Evolutionary conservation across 768 basidiomycete species (phyloP).

Genomic region (Chlorophyllum brunneum): DNA sequence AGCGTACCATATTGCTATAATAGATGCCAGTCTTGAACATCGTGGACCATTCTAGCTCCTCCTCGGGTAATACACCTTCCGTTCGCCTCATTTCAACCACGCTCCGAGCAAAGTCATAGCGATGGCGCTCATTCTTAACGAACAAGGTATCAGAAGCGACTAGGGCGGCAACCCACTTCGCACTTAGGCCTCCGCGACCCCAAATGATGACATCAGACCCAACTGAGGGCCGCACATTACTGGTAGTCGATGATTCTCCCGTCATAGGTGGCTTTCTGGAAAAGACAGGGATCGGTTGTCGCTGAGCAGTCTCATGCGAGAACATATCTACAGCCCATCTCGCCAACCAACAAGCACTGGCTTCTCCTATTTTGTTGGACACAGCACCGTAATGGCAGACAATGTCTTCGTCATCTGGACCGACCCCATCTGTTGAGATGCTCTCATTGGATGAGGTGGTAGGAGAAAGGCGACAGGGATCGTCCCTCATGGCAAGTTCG

Average conservation of each 20-base stretch:
- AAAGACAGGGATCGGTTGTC: constrained; percentile 14
- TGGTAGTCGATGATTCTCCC: background rate
- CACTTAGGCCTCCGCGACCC: constrained; percentile 69
- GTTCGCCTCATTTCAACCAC: constrained; percentile 72
- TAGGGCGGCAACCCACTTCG: constrained; percentile 70
- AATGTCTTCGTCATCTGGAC: constrained; percentile 25
- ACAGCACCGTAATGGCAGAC: constrained; percentile 81
- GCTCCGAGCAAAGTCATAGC: constrained; percentile 74
- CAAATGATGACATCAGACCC: constrained; percentile 53
- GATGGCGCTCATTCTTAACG: constrained; percentile 68
- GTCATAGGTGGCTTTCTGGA: constrained; percentile 20
- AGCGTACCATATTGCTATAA: constrained; percentile 78
- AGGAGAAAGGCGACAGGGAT: constrained; percentile 2
- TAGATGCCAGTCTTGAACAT: constrained; percentile 79
- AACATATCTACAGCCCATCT: constrained; percentile 85
- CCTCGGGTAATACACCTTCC: constrained; percentile 47
- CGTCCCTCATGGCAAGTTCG: constrained; percentile 7
- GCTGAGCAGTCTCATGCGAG: constrained; percentile 47
- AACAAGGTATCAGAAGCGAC: constrained; percentile 80
- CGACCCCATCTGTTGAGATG: constrained; percentile 14
- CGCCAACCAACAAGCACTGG: constrained; percentile 81
- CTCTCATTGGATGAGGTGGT: constrained; percentile 15
- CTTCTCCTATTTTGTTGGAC: constrained; percentile 89
- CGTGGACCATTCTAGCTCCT: constrained; percentile 66
- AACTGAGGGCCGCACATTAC: background rate